Conservation (phyloP, 2,329 filamentous ascomycete genomes). For the Neopestalotiopsis sp. region DNA sequence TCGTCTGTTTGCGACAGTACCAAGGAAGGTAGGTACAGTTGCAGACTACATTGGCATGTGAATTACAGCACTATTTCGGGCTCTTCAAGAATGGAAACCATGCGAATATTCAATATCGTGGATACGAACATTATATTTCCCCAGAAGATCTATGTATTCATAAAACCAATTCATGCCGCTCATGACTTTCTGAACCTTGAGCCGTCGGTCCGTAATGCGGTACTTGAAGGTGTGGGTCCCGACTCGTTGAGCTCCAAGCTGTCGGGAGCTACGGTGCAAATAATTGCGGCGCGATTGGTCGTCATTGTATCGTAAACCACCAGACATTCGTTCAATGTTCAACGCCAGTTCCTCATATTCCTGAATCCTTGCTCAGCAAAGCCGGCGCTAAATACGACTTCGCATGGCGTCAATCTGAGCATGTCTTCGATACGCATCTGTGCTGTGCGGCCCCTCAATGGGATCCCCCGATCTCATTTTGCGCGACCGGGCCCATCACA, state of each 20-base stretch:
- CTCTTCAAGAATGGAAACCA: too few species aligned
- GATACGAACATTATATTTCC: too few species aligned
- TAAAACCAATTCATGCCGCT: neutral
- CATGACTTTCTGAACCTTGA: neutral
- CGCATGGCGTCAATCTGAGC: conserved; percentile 4
- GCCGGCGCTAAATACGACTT: neutral
- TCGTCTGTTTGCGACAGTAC: neutral
- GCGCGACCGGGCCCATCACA: conserved; percentile 3
- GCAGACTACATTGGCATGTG: too few species aligned
- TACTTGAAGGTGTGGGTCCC: neutral
- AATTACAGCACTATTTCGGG: too few species aligned
- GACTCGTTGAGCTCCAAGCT: conserved; percentile 6
- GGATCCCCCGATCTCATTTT: conserved; percentile 3
- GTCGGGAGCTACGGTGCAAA: conserved; percentile 13
- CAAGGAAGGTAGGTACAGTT: too few species aligned
- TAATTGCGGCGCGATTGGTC: conserved; percentile 8
- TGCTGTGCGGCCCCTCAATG: conserved; percentile 13
- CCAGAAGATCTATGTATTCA: too few species aligned
- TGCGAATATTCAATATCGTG: too few species aligned
- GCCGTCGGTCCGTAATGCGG: neutral
- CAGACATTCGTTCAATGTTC: neutral
- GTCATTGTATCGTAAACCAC: neutral
- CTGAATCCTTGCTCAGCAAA: neutral
- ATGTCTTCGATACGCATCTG: conserved; percentile 17
- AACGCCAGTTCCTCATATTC: neutral